These are phyloP conservation scores for Clavaria fumosa DNA, from an alignment of 768 basidiomycete species.

Conservation along the genomic window DNA sequence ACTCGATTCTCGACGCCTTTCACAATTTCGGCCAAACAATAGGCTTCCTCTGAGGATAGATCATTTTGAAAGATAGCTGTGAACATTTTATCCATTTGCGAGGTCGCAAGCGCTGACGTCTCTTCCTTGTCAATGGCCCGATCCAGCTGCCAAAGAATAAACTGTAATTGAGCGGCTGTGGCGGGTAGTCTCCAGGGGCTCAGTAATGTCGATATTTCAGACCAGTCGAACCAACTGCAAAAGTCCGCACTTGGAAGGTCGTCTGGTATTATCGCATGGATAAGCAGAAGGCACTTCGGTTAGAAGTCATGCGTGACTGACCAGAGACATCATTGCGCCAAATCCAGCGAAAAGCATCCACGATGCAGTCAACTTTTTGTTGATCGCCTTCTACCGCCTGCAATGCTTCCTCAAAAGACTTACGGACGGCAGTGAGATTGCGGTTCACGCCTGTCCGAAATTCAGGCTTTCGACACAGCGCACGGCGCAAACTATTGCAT, in stretches of 20 bases:
- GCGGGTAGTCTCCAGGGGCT: constrained; percentile 78
- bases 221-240: constrained; percentile 45
- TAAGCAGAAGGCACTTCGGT: background rate
- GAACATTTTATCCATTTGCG: constrained; percentile 50
- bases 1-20: constrained; percentile 51
- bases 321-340: constrained; percentile 50
- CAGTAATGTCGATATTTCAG: constrained; percentile 45
- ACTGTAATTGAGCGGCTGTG: constrained; percentile 65
- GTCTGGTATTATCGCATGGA: background rate
- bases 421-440: constrained; percentile 54
- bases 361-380: constrained; percentile 41
- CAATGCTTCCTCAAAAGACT: constrained; percentile 51
- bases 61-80: constrained; percentile 55
- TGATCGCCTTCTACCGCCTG: constrained; percentile 33
- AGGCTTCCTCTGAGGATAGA: constrained; percentile 66
- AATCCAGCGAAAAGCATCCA: constrained; percentile 51
- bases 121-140: constrained; percentile 46
- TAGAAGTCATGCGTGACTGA: too few relatives aligned
- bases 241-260: constrained; percentile 28
- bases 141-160: constrained; percentile 60
- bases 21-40: constrained; percentile 72
- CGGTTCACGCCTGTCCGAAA: constrained; percentile 67
- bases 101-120: constrained; percentile 37
- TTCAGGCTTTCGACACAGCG: constrained; percentile 44
- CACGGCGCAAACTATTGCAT: constrained; percentile 35